A percentile compares a stretch with the other conserved stretches of the same genome.
These are phyloP conservation scores for Nitzschia sp. DNA, from an alignment of 108 stramenopile species.

Conservation along the genomic window DNA sequence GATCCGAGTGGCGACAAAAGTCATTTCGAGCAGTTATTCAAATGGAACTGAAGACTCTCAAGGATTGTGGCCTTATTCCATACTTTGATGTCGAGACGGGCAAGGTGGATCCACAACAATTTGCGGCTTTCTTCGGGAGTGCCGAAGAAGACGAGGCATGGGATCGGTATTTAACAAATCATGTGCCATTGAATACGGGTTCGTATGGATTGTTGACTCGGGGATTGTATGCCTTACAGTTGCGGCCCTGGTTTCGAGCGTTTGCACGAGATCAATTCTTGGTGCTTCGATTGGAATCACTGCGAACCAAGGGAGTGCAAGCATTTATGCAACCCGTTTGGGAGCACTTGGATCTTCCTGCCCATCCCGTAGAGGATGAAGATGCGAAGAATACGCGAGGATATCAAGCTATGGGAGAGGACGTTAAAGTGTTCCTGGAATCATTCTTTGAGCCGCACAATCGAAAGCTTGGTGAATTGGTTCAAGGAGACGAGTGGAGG, in stretches of 20 bases:
- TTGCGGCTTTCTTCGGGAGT: conserved; percentile 53
- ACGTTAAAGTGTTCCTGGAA: conserved; percentile 1
- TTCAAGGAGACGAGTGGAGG: conserved; percentile 20
- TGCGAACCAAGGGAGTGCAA: conserved; percentile 45
- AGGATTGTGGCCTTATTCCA: conserved; percentile 73
- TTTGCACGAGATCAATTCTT: conserved; percentile 76
- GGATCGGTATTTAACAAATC: conserved; percentile 58
- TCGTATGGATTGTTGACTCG: conserved; percentile 86
- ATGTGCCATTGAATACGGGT: conserved; percentile 85
- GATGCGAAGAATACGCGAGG: conserved; percentile 49
- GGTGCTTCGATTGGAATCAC: conserved; percentile 83
- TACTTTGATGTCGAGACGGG: conserved; percentile 71
- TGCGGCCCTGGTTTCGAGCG: conserved; percentile 88
- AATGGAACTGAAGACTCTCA: conserved; percentile 70
- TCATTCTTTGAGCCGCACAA: conserved; percentile 39
- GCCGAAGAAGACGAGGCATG: conserved; percentile 68
- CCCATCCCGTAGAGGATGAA: conserved; percentile 46
- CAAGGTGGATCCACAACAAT: conserved; percentile 44
- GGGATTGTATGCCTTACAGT: conserved; percentile 92
- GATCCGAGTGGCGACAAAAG: conserved; percentile 78
- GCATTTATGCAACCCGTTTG: conserved; percentile 65
- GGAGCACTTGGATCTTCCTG: conserved; percentile 71
- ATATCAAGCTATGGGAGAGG: conserved; percentile 31
- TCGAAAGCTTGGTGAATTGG: conserved; percentile 19
- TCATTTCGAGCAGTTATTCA: conserved; percentile 85